phyloP scores from a whole-genome alignment of 805 yeast genomes.

The Peterozyma toletana region DNA sequence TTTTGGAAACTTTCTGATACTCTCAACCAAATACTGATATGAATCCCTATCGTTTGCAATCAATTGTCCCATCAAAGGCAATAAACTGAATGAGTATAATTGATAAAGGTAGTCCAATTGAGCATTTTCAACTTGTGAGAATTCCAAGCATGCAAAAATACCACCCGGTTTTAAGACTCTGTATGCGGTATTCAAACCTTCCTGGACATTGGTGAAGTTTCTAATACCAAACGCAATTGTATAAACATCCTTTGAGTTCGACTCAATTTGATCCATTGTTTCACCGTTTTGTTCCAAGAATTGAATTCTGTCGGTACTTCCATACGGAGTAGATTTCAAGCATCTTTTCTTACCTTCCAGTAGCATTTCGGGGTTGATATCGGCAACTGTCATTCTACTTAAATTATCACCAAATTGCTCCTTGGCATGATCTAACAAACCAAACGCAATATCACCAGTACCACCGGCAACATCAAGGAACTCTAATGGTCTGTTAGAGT shows the following conservation, averaged over 20 bases:
- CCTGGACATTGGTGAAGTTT: constrained; percentile 91
- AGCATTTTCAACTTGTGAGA: constrained; percentile 83
- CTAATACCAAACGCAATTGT: constrained; percentile 97
- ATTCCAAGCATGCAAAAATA: constrained; percentile 92
- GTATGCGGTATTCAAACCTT: constrained; percentile 91
- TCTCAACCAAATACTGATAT: constrained; percentile 92
- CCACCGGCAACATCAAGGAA: constrained; percentile 98
- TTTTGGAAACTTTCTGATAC: constrained; percentile 84
- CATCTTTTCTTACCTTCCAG: constrained; percentile 84
- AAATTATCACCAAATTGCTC: constrained; percentile 63
- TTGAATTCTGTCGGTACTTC: constrained; percentile 61
- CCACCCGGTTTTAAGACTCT: constrained; percentile 97
- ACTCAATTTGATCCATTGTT: constrained; percentile 72
- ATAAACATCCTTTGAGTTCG: constrained; percentile 87
- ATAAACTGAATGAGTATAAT: constrained; percentile 77
- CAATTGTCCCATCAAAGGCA: constrained; percentile 94
- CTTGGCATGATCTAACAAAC: constrained; percentile 87
- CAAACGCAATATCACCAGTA: constrained; percentile 96
- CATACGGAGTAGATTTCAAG: constrained; percentile 44
- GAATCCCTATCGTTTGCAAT: constrained; percentile 94
- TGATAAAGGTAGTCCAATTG: constrained; percentile 71
- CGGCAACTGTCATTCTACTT: constrained; percentile 85
- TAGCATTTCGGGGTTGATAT: constrained; percentile 94
- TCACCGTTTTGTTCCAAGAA: constrained; percentile 94
- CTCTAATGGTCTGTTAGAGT: constrained; percentile 62